phyloP scores from a whole-genome alignment of 208 protist species.

The Wallacemonas sp. region DNA sequence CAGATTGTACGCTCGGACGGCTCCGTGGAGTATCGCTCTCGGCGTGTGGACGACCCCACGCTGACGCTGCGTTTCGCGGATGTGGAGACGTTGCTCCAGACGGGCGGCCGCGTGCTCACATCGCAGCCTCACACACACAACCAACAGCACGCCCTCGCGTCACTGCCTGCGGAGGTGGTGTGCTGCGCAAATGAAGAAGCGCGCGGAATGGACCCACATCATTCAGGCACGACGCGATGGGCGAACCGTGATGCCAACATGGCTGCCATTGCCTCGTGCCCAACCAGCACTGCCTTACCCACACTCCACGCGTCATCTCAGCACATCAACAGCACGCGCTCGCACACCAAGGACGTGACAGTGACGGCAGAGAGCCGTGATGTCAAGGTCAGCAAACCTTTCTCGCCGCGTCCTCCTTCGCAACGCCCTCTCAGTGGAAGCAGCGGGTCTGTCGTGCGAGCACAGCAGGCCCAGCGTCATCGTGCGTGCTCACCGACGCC shows the following conservation, averaged over 20 bases:
- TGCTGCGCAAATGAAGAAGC: too few relatives aligned
- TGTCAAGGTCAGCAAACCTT: too few relatives aligned
- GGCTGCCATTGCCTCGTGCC: neutral
- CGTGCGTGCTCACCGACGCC: neutral
- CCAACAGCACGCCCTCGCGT: neutral
- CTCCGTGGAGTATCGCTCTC: neutral
- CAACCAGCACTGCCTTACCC: neutral
- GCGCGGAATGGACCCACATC: too few relatives aligned
- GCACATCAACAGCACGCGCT: neutral
- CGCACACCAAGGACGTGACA: too few relatives aligned
- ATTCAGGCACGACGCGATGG: too few relatives aligned
- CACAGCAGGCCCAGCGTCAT: neutral
- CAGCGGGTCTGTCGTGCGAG: neutral
- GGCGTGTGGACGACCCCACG: slow-evolving; percentile 1
- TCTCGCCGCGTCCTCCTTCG: slow-evolving; percentile 3
- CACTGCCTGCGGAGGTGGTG: neutral
- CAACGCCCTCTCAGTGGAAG: neutral
- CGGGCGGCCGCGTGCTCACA: neutral
- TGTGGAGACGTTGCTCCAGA: neutral
- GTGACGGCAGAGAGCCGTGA: too few relatives aligned
- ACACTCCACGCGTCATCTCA: neutral
- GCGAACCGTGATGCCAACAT: neutral
- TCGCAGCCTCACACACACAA: neutral
- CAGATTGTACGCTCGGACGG: neutral
- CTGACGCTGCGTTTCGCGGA: neutral